These are phyloP conservation scores for Calocera viscosa DNA, from an alignment of 768 basidiomycete genomes.

Conservation along the genomic window DNA sequence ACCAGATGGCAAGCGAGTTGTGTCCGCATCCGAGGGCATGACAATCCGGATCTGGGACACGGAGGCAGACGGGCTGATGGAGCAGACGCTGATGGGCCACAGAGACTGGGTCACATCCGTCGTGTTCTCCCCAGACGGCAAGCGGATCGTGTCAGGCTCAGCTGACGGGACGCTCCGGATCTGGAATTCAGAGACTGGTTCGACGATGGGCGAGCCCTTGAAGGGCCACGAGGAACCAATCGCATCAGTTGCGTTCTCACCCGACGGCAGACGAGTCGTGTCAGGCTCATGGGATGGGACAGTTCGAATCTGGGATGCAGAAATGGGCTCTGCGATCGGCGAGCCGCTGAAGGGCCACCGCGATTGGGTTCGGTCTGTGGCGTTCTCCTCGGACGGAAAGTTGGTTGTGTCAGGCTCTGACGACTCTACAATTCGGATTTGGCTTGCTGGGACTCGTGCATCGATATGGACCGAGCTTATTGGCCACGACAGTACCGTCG, in stretches of 20 bases:
- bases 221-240: too few species aligned
- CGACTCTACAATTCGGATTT: background rate
- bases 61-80: too few species aligned
- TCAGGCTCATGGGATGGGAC: slow-evolving; percentile 11
- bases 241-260: background rate
- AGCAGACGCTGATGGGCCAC: too few species aligned
- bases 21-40: background rate
- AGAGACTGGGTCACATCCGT: background rate
- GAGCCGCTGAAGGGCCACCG: background rate
- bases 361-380: background rate
- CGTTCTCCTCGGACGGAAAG: slow-evolving; percentile 11
- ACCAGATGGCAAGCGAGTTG: slow-evolving; percentile 5
- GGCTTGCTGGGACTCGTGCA: too few species aligned
- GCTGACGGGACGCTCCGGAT: background rate
- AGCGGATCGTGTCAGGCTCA: too few species aligned
- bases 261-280: slow-evolving; percentile 13
- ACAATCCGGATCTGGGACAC: background rate
- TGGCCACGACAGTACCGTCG: too few species aligned
- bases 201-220: too few species aligned
- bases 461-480: too few species aligned
- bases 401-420: background rate
- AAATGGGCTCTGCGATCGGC: background rate
- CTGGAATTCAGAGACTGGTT: too few species aligned
- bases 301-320: slow-evolving; percentile 9
- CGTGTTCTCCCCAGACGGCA: too few species aligned